Percentiles rank a stretch among this genome's conserved stretches.
These are phyloP conservation scores for Russula sp. DNA, from an alignment of 768 basidiomycete genomes.

Conservation along the genomic window DNA sequence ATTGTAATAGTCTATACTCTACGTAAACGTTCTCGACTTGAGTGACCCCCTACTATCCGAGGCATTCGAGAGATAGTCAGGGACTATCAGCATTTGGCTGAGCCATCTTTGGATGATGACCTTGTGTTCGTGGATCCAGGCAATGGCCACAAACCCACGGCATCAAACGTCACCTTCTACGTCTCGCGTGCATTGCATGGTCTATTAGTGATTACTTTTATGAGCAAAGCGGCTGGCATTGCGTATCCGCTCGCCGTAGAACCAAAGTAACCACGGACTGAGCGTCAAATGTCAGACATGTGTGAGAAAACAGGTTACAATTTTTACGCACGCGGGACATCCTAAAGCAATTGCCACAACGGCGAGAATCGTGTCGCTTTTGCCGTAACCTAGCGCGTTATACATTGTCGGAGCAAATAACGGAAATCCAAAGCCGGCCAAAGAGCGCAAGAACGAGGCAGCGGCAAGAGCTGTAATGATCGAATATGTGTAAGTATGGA, in stretches of 20 bases:
- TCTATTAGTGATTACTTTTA: not conserved
- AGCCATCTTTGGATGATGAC: not conserved
- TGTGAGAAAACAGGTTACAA: not conserved
- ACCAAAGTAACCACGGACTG: constrained; percentile 40
- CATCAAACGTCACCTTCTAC: not conserved
- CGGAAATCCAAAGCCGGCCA: constrained; percentile 71
- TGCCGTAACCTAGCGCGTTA: constrained; percentile 56
- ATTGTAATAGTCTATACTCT: too few species aligned
- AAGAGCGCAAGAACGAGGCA: constrained; percentile 52
- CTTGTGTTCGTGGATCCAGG: not conserved
- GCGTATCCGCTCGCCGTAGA: constrained; percentile 39
- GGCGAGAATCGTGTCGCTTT: constrained; percentile 61
- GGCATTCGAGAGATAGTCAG: too few species aligned
- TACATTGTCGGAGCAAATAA: constrained; percentile 73
- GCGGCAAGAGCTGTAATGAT: constrained; percentile 51
- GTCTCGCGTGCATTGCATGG: not conserved
- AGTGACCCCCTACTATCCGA: too few species aligned
- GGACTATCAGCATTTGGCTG: not conserved
- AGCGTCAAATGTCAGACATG: constrained; percentile 28
- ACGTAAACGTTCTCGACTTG: too few species aligned
- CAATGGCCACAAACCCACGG: not conserved
- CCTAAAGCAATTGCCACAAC: constrained; percentile 50
- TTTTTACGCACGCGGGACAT: constrained; percentile 35
- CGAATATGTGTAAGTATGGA: not conserved
- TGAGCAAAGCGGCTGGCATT: constrained; percentile 5